phyloP scores from a whole-genome alignment of 108 stramenopile species.

The Fragilaria crotonensis region DNA sequence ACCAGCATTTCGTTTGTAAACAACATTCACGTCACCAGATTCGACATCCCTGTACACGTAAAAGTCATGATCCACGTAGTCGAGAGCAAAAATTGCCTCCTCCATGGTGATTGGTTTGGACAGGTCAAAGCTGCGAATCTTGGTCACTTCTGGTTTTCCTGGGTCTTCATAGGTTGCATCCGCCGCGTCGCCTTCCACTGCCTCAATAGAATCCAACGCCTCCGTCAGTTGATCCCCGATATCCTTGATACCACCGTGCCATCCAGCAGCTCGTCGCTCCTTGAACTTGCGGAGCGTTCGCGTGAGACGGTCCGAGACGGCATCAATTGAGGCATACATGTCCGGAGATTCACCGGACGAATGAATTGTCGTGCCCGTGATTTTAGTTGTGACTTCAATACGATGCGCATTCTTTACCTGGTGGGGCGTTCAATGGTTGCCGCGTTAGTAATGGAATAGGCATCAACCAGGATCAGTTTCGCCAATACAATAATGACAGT shows the following conservation, averaged over 20 bases:
- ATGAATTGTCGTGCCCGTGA: slow-evolving; percentile 76
- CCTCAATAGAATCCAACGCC: slow-evolving; percentile 41
- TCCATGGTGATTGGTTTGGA: slow-evolving; percentile 64
- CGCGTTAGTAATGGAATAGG: slow-evolving; percentile 7
- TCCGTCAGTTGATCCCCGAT: slow-evolving; percentile 77
- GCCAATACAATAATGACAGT: too few relatives aligned
- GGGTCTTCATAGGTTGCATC: slow-evolving; percentile 54
- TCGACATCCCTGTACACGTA: slow-evolving; percentile 83
- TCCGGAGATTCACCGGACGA: slow-evolving; percentile 61
- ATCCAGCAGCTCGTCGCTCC: slow-evolving; percentile 71
- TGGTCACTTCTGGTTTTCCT: slow-evolving; percentile 64
- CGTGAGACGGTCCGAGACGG: slow-evolving; percentile 50
- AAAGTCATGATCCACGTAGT: slow-evolving; percentile 91
- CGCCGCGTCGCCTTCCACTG: slow-evolving; percentile 9
- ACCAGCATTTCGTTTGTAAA: slow-evolving; percentile 90
- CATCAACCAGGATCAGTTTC: too few relatives aligned
- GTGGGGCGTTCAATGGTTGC: neutral
- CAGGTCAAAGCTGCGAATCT: slow-evolving; percentile 76
- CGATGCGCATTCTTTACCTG: slow-evolving; percentile 74
- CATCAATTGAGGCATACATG: slow-evolving; percentile 83
- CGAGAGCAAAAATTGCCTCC: slow-evolving; percentile 86
- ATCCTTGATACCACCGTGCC: slow-evolving; percentile 59
- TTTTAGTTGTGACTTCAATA: slow-evolving; percentile 67
- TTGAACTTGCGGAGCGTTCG: slow-evolving; percentile 82
- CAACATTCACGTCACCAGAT: slow-evolving; percentile 67